Evolutionary conservation across 2,329 filamentous ascomycete species (phyloP).

Genomic region (Cercospora canescens): DNA sequence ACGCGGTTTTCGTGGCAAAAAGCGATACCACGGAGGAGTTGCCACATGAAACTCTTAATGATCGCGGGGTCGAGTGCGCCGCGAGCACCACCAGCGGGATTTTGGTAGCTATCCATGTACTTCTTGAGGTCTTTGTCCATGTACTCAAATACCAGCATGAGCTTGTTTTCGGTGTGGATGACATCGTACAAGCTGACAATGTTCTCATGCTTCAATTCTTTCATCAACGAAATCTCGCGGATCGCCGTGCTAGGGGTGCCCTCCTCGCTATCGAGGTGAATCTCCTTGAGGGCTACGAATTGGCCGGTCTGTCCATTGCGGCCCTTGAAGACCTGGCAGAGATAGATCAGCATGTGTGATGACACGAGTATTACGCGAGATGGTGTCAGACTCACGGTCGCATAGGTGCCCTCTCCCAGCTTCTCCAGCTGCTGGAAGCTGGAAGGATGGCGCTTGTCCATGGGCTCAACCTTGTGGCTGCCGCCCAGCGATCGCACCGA

Average conservation of each 20-base stretch:
- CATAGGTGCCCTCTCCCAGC: slow-evolving; percentile 97
- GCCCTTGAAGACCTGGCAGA: slow-evolving; percentile 89
- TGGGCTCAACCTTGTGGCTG: slow-evolving; percentile 49
- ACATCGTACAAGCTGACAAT: slow-evolving; percentile 98
- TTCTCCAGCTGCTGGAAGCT: slow-evolving; percentile 99
- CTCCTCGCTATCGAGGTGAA: slow-evolving; percentile 97
- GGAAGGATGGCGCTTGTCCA: slow-evolving; percentile 94
- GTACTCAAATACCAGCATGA: slow-evolving; percentile 98
- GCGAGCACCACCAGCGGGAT: slow-evolving; percentile 71
- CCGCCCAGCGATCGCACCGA: slow-evolving; percentile 50
- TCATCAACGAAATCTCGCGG: slow-evolving; percentile 98
- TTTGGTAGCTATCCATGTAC: slow-evolving; percentile 75
- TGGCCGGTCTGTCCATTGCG: slow-evolving; percentile 96
- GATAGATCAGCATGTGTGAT: neutral
- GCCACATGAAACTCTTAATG: slow-evolving; percentile 99
- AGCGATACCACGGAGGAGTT: slow-evolving; percentile 90
- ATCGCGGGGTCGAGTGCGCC: slow-evolving; percentile 84
- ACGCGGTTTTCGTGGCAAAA: slow-evolving; percentile 98
- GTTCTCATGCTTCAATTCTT: slow-evolving; percentile 98
- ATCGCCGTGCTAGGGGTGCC: slow-evolving; percentile 96
- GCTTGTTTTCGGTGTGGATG: slow-evolving; percentile 98
- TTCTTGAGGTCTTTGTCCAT: slow-evolving; percentile 99
- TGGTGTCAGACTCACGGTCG: slow-evolving; percentile 64
- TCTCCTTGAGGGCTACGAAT: slow-evolving; percentile 95
- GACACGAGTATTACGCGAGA: no score